phyloP scores from a whole-genome alignment of 1,284 basidiomycete species.

The Meripilus lineatus region DNA sequence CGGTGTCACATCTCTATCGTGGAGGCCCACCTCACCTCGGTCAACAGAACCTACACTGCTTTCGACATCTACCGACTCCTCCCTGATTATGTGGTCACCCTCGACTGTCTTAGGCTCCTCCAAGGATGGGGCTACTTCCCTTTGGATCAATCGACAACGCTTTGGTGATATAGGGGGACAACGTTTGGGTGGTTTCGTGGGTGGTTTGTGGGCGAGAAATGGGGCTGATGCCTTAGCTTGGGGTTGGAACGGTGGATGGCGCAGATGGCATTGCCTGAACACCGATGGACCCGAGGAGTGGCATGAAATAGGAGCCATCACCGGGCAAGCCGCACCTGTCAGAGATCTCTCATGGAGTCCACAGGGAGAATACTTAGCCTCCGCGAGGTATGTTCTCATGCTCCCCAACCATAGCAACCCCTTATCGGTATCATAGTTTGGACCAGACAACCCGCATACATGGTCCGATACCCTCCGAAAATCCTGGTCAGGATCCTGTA shows the following conservation, averaged over 20 bases:
- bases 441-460: slow-evolving; percentile 92
- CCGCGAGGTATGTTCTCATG: slow-evolving; percentile 57
- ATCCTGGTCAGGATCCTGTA: slow-evolving; percentile 18
- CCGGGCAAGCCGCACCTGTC: slow-evolving; percentile 78
- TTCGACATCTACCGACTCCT: slow-evolving; percentile 90
- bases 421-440: slow-evolving; percentile 37
- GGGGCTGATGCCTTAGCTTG: slow-evolving; percentile 72
- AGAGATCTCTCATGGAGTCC: slow-evolving; percentile 83
- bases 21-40: slow-evolving; percentile 47
- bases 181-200: slow-evolving; percentile 85
- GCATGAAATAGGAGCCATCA: slow-evolving; percentile 73
- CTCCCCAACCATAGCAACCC: slow-evolving; percentile 2
- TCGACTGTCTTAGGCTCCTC: slow-evolving; percentile 41
- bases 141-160: slow-evolving; percentile 87
- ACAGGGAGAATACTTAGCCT: slow-evolving; percentile 77
- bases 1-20: slow-evolving; percentile 82
- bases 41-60: slow-evolving; percentile 53
- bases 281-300: slow-evolving; percentile 44
- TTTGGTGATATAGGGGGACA: slow-evolving; percentile 92
- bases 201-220: slow-evolving; percentile 68
- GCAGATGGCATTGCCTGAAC: slow-evolving; percentile 63
- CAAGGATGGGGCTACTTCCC: slow-evolving; percentile 46
- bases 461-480: slow-evolving; percentile 38
- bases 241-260: slow-evolving; percentile 92
- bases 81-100: slow-evolving; percentile 88